A percentile compares a stretch with the other conserved stretches of the same genome.
phyloP scores from a whole-genome alignment of 2,329 filamentous ascomycete species.

The Beauveria pseudobassiana region DNA sequence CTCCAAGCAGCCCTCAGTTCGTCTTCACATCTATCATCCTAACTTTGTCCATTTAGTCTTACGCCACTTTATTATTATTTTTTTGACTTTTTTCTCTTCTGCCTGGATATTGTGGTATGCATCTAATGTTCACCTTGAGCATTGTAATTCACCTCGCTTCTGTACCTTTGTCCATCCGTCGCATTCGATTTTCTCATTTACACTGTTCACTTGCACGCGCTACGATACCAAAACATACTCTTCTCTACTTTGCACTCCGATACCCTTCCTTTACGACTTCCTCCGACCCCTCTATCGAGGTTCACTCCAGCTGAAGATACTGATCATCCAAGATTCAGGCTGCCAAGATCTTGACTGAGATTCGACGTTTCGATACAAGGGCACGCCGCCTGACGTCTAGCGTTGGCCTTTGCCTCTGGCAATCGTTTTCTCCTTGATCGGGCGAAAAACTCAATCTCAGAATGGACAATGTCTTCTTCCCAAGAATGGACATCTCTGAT shows the following conservation, averaged over 20 bases:
- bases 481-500: neutral
- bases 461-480: neutral
- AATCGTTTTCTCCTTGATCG: neutral
- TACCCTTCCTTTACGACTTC: neutral
- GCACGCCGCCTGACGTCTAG: too few species aligned
- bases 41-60: neutral
- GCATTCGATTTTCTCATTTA: neutral
- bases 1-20: slow-evolving; percentile 1
- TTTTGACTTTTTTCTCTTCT: neutral
- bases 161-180: neutral
- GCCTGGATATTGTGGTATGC: neutral
- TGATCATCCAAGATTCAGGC: too few species aligned
- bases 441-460: too few species aligned
- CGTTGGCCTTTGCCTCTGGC: too few species aligned
- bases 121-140: neutral
- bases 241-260: neutral
- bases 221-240: neutral
- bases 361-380: too few species aligned
- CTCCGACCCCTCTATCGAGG: too few species aligned
- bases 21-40: neutral
- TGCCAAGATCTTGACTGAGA: too few species aligned
- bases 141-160: neutral
- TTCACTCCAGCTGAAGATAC: too few species aligned
- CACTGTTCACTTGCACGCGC: neutral
- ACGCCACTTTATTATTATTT: neutral